Evolutionary conservation across 768 basidiomycete species (phyloP).

Genomic region (Candolleomyces aberdarensis): DNA sequence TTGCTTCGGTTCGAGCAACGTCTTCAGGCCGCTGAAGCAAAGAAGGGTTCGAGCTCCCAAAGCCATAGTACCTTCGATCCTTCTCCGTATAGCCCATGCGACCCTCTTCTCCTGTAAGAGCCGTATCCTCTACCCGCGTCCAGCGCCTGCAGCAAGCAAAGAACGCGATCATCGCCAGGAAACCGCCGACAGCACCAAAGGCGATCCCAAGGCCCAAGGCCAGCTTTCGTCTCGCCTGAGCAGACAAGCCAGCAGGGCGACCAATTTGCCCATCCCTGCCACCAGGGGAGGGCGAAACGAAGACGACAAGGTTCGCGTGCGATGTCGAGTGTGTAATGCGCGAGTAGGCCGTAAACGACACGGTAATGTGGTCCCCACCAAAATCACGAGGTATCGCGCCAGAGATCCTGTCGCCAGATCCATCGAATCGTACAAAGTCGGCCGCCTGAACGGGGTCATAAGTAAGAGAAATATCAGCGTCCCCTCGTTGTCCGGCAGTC

Average conservation of each 20-base stretch:
- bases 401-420: conserved; percentile 30
- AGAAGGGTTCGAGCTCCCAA: conserved; percentile 17
- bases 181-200: conserved; percentile 59
- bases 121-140: conserved; percentile 58
- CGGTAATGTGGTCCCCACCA: conserved; percentile 36
- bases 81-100: conserved; percentile 55
- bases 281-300: conserved; percentile 32
- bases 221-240: conserved; percentile 44
- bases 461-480: conserved; percentile 50
- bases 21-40: conserved; percentile 1
- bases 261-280: conserved; percentile 33
- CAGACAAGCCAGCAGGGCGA: conserved; percentile 34
- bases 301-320: conserved; percentile 55
- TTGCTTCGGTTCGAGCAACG: conserved; percentile 49
- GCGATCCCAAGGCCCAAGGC: conserved; percentile 58
- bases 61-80: conserved; percentile 69
- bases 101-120: conserved; percentile 58
- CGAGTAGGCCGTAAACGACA: conserved; percentile 70
- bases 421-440: conserved; percentile 54
- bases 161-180: conserved; percentile 51
- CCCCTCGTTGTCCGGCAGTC: conserved; percentile 29
- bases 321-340: conserved; percentile 66
- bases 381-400: conserved; percentile 56
- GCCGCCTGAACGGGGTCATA: conserved; percentile 49
- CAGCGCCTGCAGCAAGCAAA: conserved; percentile 56